Percentiles rank a stretch among this genome's conserved stretches.
Evolutionary conservation across 139 green algal genomes (phyloP).

Genomic region (Astrephomene gubernaculifera): DNA sequence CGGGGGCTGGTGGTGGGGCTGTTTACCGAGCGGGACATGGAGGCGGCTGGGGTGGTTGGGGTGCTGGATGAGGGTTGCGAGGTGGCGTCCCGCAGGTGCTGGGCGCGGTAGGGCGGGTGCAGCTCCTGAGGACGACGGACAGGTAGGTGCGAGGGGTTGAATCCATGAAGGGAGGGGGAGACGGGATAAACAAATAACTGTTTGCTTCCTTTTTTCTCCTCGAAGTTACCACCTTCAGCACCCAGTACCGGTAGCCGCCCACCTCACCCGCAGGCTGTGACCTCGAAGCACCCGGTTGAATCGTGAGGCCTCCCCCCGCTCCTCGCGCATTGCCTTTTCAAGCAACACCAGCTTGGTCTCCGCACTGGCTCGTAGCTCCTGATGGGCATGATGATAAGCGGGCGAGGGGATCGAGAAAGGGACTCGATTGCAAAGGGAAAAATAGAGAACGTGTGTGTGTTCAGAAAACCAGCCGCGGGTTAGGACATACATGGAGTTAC

Average conservation of each 20-base stretch:
- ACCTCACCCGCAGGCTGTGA: slow-evolving; percentile 14
- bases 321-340: background rate
- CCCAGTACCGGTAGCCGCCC: background rate
- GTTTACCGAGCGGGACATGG: no score
- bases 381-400: no score
- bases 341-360: slow-evolving; percentile 10
- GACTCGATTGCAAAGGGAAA: no score
- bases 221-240: background rate
- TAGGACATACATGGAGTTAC: no score
- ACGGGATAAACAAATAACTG: background rate
- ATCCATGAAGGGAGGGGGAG: background rate
- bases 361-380: background rate
- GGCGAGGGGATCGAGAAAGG: no score
- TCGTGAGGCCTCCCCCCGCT: background rate
- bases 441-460: no score
- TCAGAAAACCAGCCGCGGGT: no score
- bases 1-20: no score
- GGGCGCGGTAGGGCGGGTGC: background rate
- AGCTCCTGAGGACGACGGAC: background rate
- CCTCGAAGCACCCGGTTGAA: background rate
- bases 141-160: no score
- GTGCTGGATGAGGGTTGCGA: no score
- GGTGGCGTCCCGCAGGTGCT: background rate
- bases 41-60: no score
- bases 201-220: background rate